Evolutionary conservation across 139 green algal genomes (phyloP), one percentile per base, ranked within the genome.

Genomic region (Micractinium sp.): DNA sequence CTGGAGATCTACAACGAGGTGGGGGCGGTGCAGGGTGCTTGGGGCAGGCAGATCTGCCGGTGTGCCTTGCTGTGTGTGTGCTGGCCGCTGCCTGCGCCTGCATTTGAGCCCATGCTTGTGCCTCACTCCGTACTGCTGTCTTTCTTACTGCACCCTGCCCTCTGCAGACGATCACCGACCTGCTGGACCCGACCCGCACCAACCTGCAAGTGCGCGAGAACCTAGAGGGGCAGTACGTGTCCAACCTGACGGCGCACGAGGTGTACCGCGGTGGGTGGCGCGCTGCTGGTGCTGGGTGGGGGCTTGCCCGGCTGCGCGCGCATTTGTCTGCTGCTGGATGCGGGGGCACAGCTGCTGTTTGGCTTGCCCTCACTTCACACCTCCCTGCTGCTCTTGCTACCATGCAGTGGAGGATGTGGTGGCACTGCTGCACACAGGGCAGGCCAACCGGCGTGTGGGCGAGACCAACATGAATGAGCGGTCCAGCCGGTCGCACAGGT

Each of bases 1-100:
- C 38, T 98, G 41, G 96, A 99, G 94, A 98, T 99, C 66, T 99
- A 99, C 95, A 99, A 99, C 88, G 97, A 99, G 78, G 78, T 29
- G 16, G 3, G 76, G 13, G 7, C 47, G 47, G 47, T 9, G 47
- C 33, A 36, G 77, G 38, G 20, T 25, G 20, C 36, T 56, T 53
- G 33, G n/a, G 15, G n/a, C 13, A 33, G 31, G n/a, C 5, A 41
- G n/a, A 1, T 41, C 7, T n/a, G 47, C n/a, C 13, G 74, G 2
- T 53, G 73, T 56, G 47, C 47, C 0, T 35, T 78, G 73, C 5
- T n/a, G 9, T 15, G 7, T 56, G 35, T 33, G 75, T 27, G 14
- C 5, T 13, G 69, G 27, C 27, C 3, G n/a, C 73, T 78, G 73
- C 73, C n/a, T 41, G 73, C 9, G 31, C 31, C 22, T 1, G 14